A percentile compares a stretch with the other conserved stretches of the same genome.
Evolutionary conservation across 2,329 filamentous ascomycete species (phyloP).

Genomic region (Spiromastix sp.): DNA sequence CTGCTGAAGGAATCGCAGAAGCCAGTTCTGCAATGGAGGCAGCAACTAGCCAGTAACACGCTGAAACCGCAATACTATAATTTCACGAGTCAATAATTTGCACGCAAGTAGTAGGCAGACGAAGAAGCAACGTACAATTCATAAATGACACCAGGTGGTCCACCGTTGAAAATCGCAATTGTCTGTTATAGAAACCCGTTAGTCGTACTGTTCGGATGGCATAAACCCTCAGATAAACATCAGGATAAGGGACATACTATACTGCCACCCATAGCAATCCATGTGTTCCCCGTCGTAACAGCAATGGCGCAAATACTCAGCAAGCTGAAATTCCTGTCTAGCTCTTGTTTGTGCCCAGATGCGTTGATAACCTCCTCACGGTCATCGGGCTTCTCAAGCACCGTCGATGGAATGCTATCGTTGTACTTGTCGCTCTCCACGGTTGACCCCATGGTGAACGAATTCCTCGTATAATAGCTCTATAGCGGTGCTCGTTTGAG

Average conservation of each 20-base stretch:
- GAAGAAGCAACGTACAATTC: conserved; percentile 38
- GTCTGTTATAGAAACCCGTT: conserved; percentile 23
- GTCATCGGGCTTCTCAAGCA: conserved; percentile 21
- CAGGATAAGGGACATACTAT: conserved; percentile 43
- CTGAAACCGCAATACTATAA: conserved; percentile 30
- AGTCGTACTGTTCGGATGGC: too few relatives aligned
- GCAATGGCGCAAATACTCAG: conserved; percentile 50
- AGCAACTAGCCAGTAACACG: conserved; percentile 49
- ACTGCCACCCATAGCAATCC: conserved; percentile 53
- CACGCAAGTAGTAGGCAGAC: not conserved
- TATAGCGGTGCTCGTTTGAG: too few relatives aligned
- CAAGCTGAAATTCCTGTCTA: conserved; percentile 53
- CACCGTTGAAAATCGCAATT: conserved; percentile 50
- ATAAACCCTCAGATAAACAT: not conserved
- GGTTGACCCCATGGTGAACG: not conserved
- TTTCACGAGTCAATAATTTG: too few relatives aligned
- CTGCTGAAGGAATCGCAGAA: conserved; percentile 51
- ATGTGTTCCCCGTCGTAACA: conserved; percentile 55
- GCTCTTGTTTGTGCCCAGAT: conserved; percentile 53
- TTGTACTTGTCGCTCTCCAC: not conserved
- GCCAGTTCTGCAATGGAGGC: conserved; percentile 52
- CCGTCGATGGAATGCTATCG: conserved; percentile 9
- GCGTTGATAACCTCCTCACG: conserved; percentile 47
- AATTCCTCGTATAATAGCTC: too few relatives aligned
- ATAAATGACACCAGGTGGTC: conserved; percentile 51